A percentile compares a stretch with the other conserved stretches of the same genome.
These are phyloP conservation scores for Podospora sp. DNA, from an alignment of 495 filamentous ascomycete species.

Conservation along the genomic window DNA sequence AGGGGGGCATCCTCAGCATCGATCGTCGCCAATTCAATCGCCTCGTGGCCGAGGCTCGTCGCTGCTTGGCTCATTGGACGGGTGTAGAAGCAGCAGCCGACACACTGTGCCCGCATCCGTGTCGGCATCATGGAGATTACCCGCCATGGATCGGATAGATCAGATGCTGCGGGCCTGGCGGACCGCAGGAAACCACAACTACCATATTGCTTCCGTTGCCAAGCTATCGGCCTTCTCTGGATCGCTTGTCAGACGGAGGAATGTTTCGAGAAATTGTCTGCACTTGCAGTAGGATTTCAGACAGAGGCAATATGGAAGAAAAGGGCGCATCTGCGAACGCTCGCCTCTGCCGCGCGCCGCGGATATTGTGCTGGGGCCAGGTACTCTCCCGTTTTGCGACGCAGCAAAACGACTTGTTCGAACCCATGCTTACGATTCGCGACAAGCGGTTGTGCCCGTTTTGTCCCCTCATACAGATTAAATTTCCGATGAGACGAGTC, in stretches of 20 bases:
- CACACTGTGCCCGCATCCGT: background rate
- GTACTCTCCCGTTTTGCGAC: background rate
- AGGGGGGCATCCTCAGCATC: background rate
- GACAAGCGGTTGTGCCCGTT: background rate
- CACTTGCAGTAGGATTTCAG: background rate
- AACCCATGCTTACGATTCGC: background rate
- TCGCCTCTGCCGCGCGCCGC: background rate
- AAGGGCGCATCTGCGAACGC: background rate
- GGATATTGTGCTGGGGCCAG: background rate
- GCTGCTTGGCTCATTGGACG: background rate
- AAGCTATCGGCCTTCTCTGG: background rate
- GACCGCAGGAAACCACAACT: background rate
- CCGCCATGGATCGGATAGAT: background rate
- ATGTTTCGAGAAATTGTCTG: background rate
- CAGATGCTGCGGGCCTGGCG: background rate
- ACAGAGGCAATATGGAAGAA: conserved; percentile 6
- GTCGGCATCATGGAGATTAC: background rate
- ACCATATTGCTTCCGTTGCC: conserved; percentile 2
- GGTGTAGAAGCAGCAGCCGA: background rate
- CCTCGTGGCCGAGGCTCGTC: background rate
- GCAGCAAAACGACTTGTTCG: no score
- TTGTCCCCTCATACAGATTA: background rate
- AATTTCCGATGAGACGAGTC: background rate
- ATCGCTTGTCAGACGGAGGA: conserved; percentile 9
- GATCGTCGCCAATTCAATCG: background rate